Percentiles rank a stretch among this genome's conserved stretches.
Conservation (phyloP, 2,329 filamentous ascomycete species). For the Cladobotryum mycophilum region DNA sequence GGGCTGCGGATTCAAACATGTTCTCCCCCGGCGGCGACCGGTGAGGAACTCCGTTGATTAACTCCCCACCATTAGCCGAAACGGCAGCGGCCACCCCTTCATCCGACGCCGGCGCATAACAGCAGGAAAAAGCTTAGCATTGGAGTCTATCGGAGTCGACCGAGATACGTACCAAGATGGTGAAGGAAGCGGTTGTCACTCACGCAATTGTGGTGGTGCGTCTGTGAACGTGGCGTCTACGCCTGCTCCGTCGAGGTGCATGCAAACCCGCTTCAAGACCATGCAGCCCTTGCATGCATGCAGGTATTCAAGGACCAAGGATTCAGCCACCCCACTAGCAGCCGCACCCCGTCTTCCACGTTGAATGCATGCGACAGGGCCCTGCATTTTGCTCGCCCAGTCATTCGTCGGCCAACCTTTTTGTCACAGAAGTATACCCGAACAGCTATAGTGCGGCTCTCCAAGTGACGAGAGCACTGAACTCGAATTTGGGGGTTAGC, state of each 20-base stretch:
- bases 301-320: neutral
- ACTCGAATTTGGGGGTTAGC: no score
- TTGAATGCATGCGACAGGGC: no score
- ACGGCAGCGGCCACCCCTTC: neutral
- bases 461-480: no score
- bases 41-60: neutral
- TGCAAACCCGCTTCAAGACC: neutral
- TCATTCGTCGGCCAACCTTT: no score
- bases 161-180: no score
- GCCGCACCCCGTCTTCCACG: no score
- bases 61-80: conserved; percentile 1
- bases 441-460: no score
- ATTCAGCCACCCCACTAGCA: neutral
- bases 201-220: neutral
- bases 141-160: no score
- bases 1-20: neutral
- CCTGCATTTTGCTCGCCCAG: no score
- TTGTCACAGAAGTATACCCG: no score
- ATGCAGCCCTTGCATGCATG: neutral
- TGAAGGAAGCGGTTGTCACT: neutral
- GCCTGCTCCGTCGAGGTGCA: neutral
- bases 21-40: neutral
- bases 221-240: neutral
- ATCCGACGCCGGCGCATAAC: conserved; percentile 9
- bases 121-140: neutral